A percentile compares a stretch with the other conserved stretches of the same genome.
Evolutionary conservation across 257 asterid genomes (phyloP).

Genomic region (Solanum corneliomulleri): DNA sequence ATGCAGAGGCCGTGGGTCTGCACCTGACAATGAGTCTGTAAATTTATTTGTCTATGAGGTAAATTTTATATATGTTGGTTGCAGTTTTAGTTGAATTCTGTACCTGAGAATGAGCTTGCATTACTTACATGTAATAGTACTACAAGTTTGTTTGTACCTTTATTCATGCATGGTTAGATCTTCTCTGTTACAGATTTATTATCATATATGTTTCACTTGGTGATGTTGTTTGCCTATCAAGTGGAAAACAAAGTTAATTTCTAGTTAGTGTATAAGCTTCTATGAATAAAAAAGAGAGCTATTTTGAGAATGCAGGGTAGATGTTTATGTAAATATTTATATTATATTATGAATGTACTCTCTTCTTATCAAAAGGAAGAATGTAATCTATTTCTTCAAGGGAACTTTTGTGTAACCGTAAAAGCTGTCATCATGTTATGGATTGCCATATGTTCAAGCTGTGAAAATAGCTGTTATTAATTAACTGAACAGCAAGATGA

Average conservation of each 20-base stretch:
- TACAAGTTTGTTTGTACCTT: background rate
- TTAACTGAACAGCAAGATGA: no score
- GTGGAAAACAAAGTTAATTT: background rate
- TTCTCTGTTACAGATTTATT: background rate
- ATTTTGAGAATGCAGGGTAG: background rate
- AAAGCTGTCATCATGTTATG: background rate
- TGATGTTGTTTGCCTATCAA: background rate
- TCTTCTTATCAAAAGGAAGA: background rate
- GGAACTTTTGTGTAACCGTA: background rate
- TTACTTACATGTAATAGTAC: background rate
- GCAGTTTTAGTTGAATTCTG: background rate
- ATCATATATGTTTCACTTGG: background rate
- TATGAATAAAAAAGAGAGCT: background rate
- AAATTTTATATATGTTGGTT: background rate
- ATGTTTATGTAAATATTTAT: background rate
- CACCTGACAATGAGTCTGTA: slow-evolving; percentile 85
- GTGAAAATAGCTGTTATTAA: background rate
- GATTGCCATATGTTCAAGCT: background rate
- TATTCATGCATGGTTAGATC: background rate
- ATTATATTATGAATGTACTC: background rate
- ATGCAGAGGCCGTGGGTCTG: slow-evolving; percentile 98
- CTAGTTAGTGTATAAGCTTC: background rate
- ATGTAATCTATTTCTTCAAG: background rate
- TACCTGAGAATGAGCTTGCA: background rate
- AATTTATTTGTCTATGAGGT: slow-evolving; percentile 88